A percentile compares a stretch with the other conserved stretches of the same genome.
Evolutionary conservation across 2,329 filamentous ascomycete genomes (phyloP).

Genomic region (Endothia cerciana): DNA sequence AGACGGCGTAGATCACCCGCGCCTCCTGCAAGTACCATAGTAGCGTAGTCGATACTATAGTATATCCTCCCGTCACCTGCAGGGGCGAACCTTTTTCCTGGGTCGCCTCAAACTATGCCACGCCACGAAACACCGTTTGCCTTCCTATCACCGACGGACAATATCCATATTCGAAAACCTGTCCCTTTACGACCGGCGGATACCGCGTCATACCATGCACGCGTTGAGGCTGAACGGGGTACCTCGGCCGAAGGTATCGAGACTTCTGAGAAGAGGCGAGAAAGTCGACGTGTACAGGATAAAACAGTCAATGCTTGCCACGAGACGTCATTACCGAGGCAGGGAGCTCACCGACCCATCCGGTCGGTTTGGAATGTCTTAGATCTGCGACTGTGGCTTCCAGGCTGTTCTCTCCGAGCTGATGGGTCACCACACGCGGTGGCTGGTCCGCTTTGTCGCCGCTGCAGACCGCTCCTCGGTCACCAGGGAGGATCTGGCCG

Average conservation of each 20-base stretch:
- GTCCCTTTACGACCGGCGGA: neutral
- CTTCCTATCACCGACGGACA: neutral
- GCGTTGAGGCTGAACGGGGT: neutral
- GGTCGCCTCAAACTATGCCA: constrained; percentile 15
- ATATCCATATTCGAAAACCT: neutral
- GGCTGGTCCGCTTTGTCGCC: neutral
- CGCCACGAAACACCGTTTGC: constrained; percentile 21
- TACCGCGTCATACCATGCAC: neutral
- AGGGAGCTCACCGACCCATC: constrained; percentile 12
- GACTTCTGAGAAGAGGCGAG: constrained; percentile 18
- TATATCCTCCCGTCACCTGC: constrained; percentile 10
- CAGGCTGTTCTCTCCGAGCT: neutral
- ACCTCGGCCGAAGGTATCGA: neutral
- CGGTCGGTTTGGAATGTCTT: constrained; percentile 6
- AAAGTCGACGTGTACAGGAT: constrained; percentile 19
- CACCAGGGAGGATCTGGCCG: neutral
- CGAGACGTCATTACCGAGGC: constrained; percentile 21
- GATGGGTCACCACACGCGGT: neutral
- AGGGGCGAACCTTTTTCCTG: constrained; percentile 25
- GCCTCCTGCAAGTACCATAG: neutral
- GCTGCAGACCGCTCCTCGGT: constrained; percentile 5
- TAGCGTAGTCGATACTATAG: neutral
- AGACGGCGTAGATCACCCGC: constrained; percentile 25
- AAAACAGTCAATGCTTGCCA: neutral
- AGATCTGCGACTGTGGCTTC: neutral